Conservation (phyloP, 108 stramenopile species). For the Nitzschia inconspicua region DNA sequence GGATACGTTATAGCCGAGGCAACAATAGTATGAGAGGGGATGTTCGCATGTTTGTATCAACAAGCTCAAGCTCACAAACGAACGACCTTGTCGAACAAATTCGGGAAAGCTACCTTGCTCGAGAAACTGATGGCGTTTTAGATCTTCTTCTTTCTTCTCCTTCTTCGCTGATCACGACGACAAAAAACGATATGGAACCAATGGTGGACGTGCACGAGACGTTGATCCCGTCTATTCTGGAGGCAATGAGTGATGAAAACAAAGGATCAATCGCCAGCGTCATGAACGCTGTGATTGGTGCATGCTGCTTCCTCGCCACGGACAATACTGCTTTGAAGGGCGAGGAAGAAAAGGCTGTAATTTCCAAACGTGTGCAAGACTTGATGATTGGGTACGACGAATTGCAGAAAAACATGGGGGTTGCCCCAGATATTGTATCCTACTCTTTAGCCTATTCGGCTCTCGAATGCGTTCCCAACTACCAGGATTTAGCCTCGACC, state of each 20-base stretch:
- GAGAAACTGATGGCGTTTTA: slow-evolving; percentile 46
- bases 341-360: background rate
- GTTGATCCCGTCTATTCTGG: slow-evolving; percentile 36
- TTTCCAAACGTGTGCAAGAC: background rate
- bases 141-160: too few relatives aligned
- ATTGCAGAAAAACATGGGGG: background rate
- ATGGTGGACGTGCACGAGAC: slow-evolving; percentile 10
- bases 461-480: slow-evolving; percentile 9
- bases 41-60: too few relatives aligned
- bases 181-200: background rate
- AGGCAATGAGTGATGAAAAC: slow-evolving; percentile 27
- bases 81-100: slow-evolving; percentile 9
- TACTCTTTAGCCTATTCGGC: slow-evolving; percentile 19
- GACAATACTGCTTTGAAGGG: too few relatives aligned
- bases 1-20: too few relatives aligned
- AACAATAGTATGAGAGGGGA: too few relatives aligned
- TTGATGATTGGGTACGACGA: slow-evolving; percentile 19
- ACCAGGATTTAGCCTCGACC: slow-evolving; percentile 26
- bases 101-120: slow-evolving; percentile 10
- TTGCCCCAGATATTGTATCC: slow-evolving; percentile 33
- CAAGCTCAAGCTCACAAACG: too few relatives aligned
- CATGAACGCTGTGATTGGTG: slow-evolving; percentile 51
- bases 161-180: slow-evolving; percentile 4
- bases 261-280: slow-evolving; percentile 40
- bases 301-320: slow-evolving; percentile 25